A percentile compares a stretch with the other conserved stretches of the same genome.
These are phyloP conservation scores for Tanacetum coccineum DNA, from an alignment of 129 eudicot species.

Conservation along the genomic window DNA sequence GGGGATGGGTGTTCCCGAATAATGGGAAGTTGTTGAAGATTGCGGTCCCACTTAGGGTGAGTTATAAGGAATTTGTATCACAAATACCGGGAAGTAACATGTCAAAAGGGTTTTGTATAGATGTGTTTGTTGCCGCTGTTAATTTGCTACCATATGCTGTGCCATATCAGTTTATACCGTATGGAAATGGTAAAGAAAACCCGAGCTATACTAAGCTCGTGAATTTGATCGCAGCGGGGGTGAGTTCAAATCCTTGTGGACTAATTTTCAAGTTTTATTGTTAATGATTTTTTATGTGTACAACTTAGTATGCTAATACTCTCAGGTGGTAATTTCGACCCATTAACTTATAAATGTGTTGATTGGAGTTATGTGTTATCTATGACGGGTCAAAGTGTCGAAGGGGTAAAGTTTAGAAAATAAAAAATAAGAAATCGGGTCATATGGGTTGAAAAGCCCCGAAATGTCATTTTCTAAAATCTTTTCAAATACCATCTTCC, in stretches of 20 bases:
- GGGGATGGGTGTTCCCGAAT: slow-evolving; percentile 95
- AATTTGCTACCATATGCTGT: slow-evolving; percentile 80
- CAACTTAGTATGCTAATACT: background rate
- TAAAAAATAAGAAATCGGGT: background rate
- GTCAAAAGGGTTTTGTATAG: slow-evolving; percentile 85
- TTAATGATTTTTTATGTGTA: background rate
- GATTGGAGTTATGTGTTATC: background rate
- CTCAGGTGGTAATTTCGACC: background rate
- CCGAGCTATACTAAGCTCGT: slow-evolving; percentile 66
- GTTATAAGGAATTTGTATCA: slow-evolving; percentile 83
- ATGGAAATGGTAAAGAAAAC: slow-evolving; percentile 64
- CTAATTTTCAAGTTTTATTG: background rate
- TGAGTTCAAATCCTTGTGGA: slow-evolving; percentile 33
- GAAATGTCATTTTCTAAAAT: no score
- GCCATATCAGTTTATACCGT: slow-evolving; percentile 72
- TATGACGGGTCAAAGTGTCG: background rate
- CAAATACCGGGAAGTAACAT: slow-evolving; percentile 54
- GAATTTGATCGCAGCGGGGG: slow-evolving; percentile 59
- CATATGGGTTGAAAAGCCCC: background rate
- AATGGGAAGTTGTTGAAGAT: slow-evolving; percentile 67
- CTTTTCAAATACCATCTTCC: no score
- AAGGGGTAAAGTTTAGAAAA: background rate
- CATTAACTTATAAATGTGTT: background rate
- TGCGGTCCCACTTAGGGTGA: slow-evolving; percentile 74
- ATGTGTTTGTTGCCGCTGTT: slow-evolving; percentile 80